Evolutionary conservation across 805 yeast genomes (phyloP), one percentile per base, ranked within the genome.

Genomic region (Monosporozyma unispora): DNA sequence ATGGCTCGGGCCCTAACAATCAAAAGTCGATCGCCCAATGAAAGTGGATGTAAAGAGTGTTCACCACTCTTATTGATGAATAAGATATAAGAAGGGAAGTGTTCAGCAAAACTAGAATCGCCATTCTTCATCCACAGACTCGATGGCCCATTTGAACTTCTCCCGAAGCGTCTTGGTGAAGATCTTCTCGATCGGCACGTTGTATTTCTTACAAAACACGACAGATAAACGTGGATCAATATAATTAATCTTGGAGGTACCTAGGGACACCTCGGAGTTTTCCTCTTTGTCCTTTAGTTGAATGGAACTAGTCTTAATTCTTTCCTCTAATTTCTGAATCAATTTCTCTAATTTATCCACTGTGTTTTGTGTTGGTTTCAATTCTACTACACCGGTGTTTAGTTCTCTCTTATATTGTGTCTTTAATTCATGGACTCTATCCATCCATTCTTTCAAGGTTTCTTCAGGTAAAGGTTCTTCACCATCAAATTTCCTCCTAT

Each of bases 81-180:
- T n/a, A n/a, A n/a, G n/a, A n/a, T n/a, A n/a, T n/a, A n/a, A n/a
- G n/a, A n/a, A n/a, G n/a, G n/a, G n/a, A n/a, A n/a, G n/a, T n/a
- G n/a, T n/a, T n/a, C n/a, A n/a, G n/a, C n/a, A n/a, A 3, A 46
- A 3, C 57, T 68, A 90, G 62, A 90, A 90, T 56, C 79, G 75
- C 98, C 98, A 90, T 59, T 87, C 70, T 56, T 79, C 88, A 63
- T 85, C 97, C 3, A 82, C 89, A 48, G 90, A 81, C 66, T 90
- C 95, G 48, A 91, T 84, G 28, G 98, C 98, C 98, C 98, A 91
- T 44, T 79, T 82, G 70, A 91, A 91, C 70, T 91, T 91, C 41
- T 90, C 96, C 53, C 97, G 73, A 48, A 91, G 71, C 0, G 98
- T 87, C 70, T 89, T 90, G 11, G 96, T 84, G 58, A 91, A 89